Evolutionary conservation across 345 rosid genomes (phyloP).

Genomic region (Erysimum cheiranthoides): DNA sequence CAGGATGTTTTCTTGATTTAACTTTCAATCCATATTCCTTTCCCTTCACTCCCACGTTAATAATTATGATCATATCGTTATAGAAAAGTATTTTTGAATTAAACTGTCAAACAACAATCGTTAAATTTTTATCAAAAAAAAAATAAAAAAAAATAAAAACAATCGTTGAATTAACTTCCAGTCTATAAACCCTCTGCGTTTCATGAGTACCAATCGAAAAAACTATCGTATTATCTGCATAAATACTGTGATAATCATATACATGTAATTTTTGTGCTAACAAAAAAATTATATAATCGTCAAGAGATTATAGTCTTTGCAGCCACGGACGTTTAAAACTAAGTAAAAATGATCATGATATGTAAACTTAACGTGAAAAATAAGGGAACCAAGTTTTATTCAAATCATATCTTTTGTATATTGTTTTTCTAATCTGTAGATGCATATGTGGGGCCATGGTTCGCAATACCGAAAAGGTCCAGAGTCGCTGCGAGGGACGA

Average conservation of each 20-base stretch:
- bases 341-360: slow-evolving; percentile 11
- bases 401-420: neutral
- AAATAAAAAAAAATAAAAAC: too few species aligned
- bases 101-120: neutral
- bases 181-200: slow-evolving; percentile 6
- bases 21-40: neutral
- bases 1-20: neutral
- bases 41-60: slow-evolving; percentile 13
- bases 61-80: neutral
- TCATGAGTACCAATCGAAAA: neutral
- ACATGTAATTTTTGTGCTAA: neutral
- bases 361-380: slow-evolving; percentile 9
- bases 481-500: slow-evolving; percentile 76
- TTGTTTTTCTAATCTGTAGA: slow-evolving; percentile 45
- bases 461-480: slow-evolving; percentile 88
- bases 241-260: neutral
- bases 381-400: slow-evolving; percentile 3
- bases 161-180: neutral
- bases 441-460: slow-evolving; percentile 99
- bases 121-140: neutral
- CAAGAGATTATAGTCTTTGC: neutral
- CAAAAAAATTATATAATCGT: neutral
- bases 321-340: slow-evolving; percentile 8
- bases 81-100: neutral
- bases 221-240: neutral